Percentiles rank a stretch among this genome's conserved stretches.
Conservation (phyloP, 352 stramenopile species). For the Globisporangium abappressorium region DNA sequence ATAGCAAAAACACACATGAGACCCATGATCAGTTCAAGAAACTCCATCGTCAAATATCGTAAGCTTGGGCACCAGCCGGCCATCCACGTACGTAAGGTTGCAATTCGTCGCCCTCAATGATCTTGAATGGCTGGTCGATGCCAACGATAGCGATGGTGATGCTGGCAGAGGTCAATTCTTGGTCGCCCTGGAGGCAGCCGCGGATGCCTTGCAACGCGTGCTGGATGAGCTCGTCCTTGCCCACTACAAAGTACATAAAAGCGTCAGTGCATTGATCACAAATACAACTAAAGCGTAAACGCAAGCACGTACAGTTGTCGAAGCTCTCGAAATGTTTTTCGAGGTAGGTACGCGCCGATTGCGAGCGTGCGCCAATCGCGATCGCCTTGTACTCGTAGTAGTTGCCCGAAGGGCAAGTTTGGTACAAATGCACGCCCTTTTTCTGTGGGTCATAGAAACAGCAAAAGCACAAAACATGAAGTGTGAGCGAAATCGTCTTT, state of each 20-base stretch:
- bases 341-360: slow-evolving; percentile 98
- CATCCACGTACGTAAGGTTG: slow-evolving; percentile 89
- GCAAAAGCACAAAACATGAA: slow-evolving; percentile 6
- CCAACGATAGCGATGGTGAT: slow-evolving; percentile 94
- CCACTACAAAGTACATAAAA: slow-evolving; percentile 37
- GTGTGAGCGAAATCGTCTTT: slow-evolving; percentile 1
- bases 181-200: slow-evolving; percentile 94
- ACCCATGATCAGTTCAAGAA: neutral
- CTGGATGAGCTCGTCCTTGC: slow-evolving; percentile 97
- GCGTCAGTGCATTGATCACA: neutral
- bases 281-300: neutral
- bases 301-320: slow-evolving; percentile 50
- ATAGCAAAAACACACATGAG: slow-evolving; percentile 7
- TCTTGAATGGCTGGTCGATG: slow-evolving; percentile 90
- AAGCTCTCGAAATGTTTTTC: slow-evolving; percentile 98
- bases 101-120: slow-evolving; percentile 93
- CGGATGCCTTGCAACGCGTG: slow-evolving; percentile 96
- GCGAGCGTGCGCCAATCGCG: slow-evolving; percentile 96
- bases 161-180: slow-evolving; percentile 93
- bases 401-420: slow-evolving; percentile 98
- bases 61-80: neutral
- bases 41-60: neutral
- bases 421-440: slow-evolving; percentile 97
- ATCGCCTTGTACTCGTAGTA: slow-evolving; percentile 99
- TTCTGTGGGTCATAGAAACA: slow-evolving; percentile 56